A percentile compares a stretch with the other conserved stretches of the same genome.
Conservation (phyloP, 2,329 filamentous ascomycete species). For the Botryotinia calthae region DNA sequence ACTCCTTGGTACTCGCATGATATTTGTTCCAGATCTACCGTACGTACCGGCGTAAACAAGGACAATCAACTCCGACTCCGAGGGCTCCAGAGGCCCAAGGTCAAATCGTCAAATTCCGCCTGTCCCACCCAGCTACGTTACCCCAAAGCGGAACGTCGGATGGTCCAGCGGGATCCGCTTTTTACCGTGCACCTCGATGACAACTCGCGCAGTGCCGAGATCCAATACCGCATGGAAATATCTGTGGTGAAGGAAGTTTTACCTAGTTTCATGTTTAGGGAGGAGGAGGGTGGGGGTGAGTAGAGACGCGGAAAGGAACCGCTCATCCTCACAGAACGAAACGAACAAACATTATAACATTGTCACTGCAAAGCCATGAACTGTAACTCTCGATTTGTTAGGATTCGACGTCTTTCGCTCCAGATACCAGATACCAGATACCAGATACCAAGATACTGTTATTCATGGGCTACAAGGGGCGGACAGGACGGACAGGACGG, state of each 20-base stretch:
- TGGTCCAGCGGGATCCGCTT: not conserved
- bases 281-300: not conserved
- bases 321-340: not conserved
- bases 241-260: not conserved
- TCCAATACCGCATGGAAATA: too few relatives aligned
- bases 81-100: not conserved
- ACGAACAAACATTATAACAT: not conserved
- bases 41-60: not conserved
- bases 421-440: not conserved
- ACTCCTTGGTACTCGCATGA: not conserved
- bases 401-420: not conserved
- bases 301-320: not conserved
- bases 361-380: not conserved
- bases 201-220: not conserved
- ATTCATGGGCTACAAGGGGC: not conserved
- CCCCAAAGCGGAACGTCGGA: slow-evolving; percentile 10
- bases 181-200: not conserved
- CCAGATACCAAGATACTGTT: not conserved
- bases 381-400: not conserved
- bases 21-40: not conserved
- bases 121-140: not conserved
- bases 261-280: not conserved
- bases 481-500: too few relatives aligned
- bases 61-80: not conserved
- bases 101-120: not conserved